Conservation (phyloP, 257 asterid species). For the Pogostemon cablin region DNA sequence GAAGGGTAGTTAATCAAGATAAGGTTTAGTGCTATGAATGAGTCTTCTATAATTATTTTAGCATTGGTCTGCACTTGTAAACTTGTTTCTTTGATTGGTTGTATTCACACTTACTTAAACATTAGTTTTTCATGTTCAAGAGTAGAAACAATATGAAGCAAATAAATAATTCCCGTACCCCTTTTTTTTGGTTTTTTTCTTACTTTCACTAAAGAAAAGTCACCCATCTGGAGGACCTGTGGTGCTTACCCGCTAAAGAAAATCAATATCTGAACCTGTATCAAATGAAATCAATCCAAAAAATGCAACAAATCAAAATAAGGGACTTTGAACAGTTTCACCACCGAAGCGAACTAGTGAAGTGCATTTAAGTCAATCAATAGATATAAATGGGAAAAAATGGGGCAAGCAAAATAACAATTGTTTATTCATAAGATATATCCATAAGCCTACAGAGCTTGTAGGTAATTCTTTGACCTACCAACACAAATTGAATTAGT, state of each 20-base stretch:
- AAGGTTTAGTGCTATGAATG: slow-evolving; percentile 70
- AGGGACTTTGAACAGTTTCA: no score
- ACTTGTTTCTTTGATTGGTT: slow-evolving; percentile 22
- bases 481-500: slow-evolving; percentile 12
- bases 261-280: no score
- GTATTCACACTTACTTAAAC: neutral
- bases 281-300: no score
- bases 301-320: no score
- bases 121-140: neutral
- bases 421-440: no score
- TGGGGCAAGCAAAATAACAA: slow-evolving; percentile 9
- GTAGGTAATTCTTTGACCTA: neutral
- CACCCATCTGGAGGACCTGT: no score
- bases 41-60: slow-evolving; percentile 89
- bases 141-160: neutral
- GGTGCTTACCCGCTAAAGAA: no score
- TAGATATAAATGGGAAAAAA: neutral
- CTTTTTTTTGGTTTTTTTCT: no score
- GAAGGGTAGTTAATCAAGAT: slow-evolving; percentile 70
- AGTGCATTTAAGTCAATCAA: neutral
- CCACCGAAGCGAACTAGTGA: no score
- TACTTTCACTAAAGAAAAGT: no score
- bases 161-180: no score
- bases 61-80: slow-evolving; percentile 66
- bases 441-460: neutral